Conservation (phyloP, 1,139 yeast species). For the Diutina rugosa region DNA sequence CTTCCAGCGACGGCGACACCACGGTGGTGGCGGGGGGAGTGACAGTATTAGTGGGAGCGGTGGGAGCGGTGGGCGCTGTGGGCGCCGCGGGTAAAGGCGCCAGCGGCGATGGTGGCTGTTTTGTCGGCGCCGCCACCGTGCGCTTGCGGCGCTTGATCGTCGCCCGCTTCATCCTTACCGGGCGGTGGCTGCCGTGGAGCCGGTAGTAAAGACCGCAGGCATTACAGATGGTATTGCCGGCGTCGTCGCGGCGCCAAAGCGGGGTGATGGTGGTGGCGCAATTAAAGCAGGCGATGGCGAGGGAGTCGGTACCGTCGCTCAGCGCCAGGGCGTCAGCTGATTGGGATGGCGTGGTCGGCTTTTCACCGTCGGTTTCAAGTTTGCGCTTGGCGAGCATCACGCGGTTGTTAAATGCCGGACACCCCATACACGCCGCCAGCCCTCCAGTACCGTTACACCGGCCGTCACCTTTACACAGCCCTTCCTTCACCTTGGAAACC, state of each 20-base stretch:
- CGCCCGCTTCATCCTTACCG: slow-evolving; percentile 59
- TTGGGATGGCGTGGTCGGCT: background rate
- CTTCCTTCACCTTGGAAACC: slow-evolving; percentile 28
- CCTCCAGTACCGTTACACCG: slow-evolving; percentile 86
- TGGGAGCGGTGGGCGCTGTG: background rate
- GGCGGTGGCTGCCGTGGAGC: slow-evolving; percentile 69
- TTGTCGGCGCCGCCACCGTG: slow-evolving; percentile 3
- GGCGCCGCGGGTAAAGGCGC: slow-evolving; percentile 3
- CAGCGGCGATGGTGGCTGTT: slow-evolving; percentile 4
- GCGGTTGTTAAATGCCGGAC: slow-evolving; percentile 73
- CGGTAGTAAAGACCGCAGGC: slow-evolving; percentile 79
- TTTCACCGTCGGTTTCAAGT: slow-evolving; percentile 5
- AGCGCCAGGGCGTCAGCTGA: background rate
- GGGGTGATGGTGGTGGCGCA: slow-evolving; percentile 82
- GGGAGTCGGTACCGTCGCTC: slow-evolving; percentile 11
- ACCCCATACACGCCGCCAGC: slow-evolving; percentile 63
- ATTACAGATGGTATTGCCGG: slow-evolving; percentile 74
- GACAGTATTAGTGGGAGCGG: background rate
- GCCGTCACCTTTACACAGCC: slow-evolving; percentile 76
- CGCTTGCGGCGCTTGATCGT: slow-evolving; percentile 61
- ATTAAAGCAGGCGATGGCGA: slow-evolving; percentile 67
- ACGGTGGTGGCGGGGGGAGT: slow-evolving; percentile 3
- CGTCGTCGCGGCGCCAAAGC: slow-evolving; percentile 74
- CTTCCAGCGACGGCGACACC: background rate
- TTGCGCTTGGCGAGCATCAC: slow-evolving; percentile 21